These are phyloP conservation scores for Metarhizium sp. DNA, from an alignment of 2,329 filamentous ascomycete species.

Conservation along the genomic window DNA sequence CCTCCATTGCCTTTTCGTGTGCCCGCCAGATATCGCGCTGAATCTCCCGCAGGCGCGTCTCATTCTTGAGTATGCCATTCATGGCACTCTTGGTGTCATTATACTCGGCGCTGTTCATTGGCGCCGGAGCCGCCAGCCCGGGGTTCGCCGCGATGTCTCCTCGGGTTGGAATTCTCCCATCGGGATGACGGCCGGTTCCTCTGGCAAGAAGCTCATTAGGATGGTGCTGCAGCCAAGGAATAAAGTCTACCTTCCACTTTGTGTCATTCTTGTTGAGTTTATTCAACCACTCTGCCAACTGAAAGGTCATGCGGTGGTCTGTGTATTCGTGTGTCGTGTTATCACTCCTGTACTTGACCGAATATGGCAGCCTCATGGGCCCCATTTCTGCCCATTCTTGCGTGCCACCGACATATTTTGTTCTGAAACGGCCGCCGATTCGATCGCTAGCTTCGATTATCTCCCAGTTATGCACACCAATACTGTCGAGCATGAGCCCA, in stretches of 20 bases:
- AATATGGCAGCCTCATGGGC: slow-evolving; percentile 33
- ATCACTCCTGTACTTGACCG: slow-evolving; percentile 27
- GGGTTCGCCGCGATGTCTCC: slow-evolving; percentile 8
- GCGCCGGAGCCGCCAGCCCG: slow-evolving; percentile 14
- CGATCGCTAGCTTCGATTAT: slow-evolving; percentile 31
- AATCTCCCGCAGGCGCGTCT: slow-evolving; percentile 8
- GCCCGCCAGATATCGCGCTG: slow-evolving; percentile 17
- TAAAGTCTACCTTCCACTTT: slow-evolving; percentile 27
- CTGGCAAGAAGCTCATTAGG: slow-evolving; percentile 21
- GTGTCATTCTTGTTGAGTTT: slow-evolving; percentile 24
- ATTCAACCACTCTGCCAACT: slow-evolving; percentile 31
- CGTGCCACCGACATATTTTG: slow-evolving; percentile 30
- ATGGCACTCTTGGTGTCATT: slow-evolving; percentile 13
- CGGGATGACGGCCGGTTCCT: slow-evolving; percentile 14
- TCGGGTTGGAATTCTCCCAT: slow-evolving; percentile 15
- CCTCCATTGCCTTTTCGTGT: slow-evolving; percentile 19
- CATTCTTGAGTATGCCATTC: slow-evolving; percentile 9
- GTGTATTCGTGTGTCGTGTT: slow-evolving; percentile 31
- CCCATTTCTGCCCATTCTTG: slow-evolving; percentile 28
- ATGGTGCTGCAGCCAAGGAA: slow-evolving; percentile 28
- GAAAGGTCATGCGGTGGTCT: slow-evolving; percentile 33
- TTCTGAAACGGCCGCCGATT: slow-evolving; percentile 33
- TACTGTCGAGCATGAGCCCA: slow-evolving; percentile 29
- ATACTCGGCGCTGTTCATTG: slow-evolving; percentile 9
- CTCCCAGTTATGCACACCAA: slow-evolving; percentile 34